phyloP scores from a whole-genome alignment of 176 grass and related monocot species.

The Aegilops bicornis region DNA sequence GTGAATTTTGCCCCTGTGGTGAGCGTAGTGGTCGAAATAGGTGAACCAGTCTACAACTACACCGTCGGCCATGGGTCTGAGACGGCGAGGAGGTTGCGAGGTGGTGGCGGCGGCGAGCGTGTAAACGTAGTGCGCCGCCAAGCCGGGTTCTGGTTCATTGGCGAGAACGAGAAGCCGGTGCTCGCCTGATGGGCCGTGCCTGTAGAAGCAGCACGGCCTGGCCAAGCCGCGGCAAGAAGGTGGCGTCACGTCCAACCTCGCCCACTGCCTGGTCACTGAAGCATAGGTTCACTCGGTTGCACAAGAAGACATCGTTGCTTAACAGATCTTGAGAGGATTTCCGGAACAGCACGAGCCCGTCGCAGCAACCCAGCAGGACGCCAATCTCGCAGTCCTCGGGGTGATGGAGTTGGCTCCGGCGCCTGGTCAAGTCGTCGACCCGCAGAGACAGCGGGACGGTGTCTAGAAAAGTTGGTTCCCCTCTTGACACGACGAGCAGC shows the following conservation, averaged over 20 bases:
- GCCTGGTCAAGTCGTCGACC: not conserved
- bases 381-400: not conserved
- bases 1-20: not conserved
- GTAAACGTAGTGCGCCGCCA: not conserved
- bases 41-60: accelerated
- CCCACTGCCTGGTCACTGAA: not conserved
- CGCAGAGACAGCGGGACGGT: not conserved
- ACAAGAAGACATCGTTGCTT: not conserved
- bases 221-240: not conserved
- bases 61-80: not conserved
- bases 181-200: not conserved
- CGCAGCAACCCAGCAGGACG: not conserved
- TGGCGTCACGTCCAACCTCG: not conserved
- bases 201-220: not conserved
- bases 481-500: not conserved
- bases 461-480: not conserved
- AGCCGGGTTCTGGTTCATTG: not conserved
- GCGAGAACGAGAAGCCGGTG: slow-evolving; percentile 7
- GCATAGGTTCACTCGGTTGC: too few species aligned
- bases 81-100: not conserved
- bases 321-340: too few species aligned
- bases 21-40: not conserved
- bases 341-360: not conserved
- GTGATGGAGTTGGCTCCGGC: not conserved
- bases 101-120: not conserved